Evolutionary conservation across 768 basidiomycete genomes (phyloP), one percentile per base, ranked within the genome.

Genomic region (Hypholoma sublateritium): DNA sequence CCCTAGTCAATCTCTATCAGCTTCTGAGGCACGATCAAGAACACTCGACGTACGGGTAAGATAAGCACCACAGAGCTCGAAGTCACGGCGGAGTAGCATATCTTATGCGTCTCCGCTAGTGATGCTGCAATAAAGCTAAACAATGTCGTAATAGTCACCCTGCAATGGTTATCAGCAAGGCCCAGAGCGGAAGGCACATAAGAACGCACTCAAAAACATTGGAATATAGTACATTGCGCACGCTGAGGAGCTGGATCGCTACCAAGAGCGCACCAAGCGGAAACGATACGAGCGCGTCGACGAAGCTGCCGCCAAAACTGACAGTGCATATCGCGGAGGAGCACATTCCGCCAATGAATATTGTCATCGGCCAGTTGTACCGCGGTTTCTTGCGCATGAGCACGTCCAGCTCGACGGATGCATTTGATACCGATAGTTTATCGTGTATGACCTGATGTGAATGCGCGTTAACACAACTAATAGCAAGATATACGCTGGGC

Each of bases 81-180:
- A 0, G 88, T 88, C 54, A 93, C 75, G 0, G 93, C 89, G 0
- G 91, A 85, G 66, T 91, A 94, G 70, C 92, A 95, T 59, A 95
- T 85, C 28, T 77, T 70, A n/a, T 77, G 71, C 0, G 87, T 83
- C 13, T 83, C 77, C 0, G 89, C 86, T 42, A 94, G 73, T 2
- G 85, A 89, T 25, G 89, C 91, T 7, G 91, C 78, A 42, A 92
- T 55, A 71, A 95, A 94, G 53, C 90, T 90, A 69, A 90, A 80
- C 22, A 93, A 73, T 2, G 86, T 88, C 4, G 93, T 87, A 49
- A 93, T 81, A 12, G 88, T 89, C 58, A 94, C 91, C 63, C 87
- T 88, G 24, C 47, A 44, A 56, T 13, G 16, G 14, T 1, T 12
- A 60, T 28, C n/a, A 22, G 28, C 24, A 43, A 14, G 35, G 12